Base-by-base conservation (phyloP, 176 grass and related monocot species). In the Rhynchospora breviuscula region DNA sequence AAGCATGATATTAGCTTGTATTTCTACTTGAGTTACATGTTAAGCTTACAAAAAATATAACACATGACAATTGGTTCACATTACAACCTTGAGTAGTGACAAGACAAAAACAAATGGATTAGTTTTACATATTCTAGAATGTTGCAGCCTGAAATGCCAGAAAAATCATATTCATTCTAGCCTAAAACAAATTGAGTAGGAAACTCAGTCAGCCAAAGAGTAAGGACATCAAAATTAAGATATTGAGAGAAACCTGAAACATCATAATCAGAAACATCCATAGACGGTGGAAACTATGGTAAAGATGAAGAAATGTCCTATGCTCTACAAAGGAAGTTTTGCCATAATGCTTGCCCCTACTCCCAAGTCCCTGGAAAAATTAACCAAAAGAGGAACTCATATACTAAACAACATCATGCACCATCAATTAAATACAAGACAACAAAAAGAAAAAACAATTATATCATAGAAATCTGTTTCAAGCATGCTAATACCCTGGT, bases 291-390 rank as follows among this genome's bases (percentile, higher is more conserved):
- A 97, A 97, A 85, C 94, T 97, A 82, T 97, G 94, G 81, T 97
- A 97, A 84, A 97, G 92, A 92, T 97, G 94, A 85, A 97, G 84
- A 89, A 97, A 94, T 80, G 90, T 91, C 79, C 94, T 91, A 71
- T 97, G 94, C 82, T 97, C 94, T 60, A 97, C 94, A 86, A 97
- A 97, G 86, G 92, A 94, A 53, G 94, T 97, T 83, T 97, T 97
- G 58, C 94, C 94, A 57, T 94, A 98, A 92, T 90, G 95, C 77
- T 95, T 89, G 54, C 79, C 89, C 83, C 89, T 79, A 87, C 70
- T 49, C 63, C 79, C 57, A 81, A 81, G 2, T 62, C 82, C 47
- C 82, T 84, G 49, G 80, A 49, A 82, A 82, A 65, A 67, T 67
- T 14, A 62, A 23, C 7, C 43, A 84, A 72, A 84, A 54, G 59